Base-by-base conservation (phyloP, 257 asterid genomes). In the Gentiana macrophylla region DNA sequence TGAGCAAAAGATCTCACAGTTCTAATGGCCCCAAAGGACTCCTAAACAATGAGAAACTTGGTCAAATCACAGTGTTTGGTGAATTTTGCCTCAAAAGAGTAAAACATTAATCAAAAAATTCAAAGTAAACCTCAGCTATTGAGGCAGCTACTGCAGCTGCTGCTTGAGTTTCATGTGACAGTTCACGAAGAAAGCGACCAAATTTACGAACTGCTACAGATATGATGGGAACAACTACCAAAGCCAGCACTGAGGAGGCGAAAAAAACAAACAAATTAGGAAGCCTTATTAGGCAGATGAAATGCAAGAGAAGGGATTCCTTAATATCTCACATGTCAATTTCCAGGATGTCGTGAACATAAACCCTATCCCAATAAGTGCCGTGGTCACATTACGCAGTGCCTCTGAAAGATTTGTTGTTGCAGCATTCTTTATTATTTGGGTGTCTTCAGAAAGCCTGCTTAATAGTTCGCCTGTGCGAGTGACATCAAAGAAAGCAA, bases 1-100 rank as follows among this genome's bases (percentile, higher is more conserved):
- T 82, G 94, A 24, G 96, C 94, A 77, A 87, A 87, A 57, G 94
- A 87, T 77, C 94, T 80, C 63, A 87, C 96, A 1, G 96, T 87
- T 52, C 94, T 89, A 56, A 87, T 65, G 3, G 96, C 94, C 53
- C 96, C 90, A 70, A 84, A 84, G 5, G 89, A 72, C 84, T 87
- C 94, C 96, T 87, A 65, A 57, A 72, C 33, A 55, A 57, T 44
- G 47, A 59, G 8, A 3, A 35, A 58, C 32, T 49, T 45, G 15
- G 11, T 46, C 15, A 46, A 43, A 24, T 46, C 2, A 47, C 35
- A 53, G 11, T 38, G 45, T 38, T 38, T 38, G 2, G 8, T 53
- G 15, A 52, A 46, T 37, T 8, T n/a, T 5, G 43, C 15, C 37
- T 2, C 46, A 60, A 24, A 37, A 56, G 60, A 35, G 34, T 34